phyloP scores from a whole-genome alignment of 176 grass and related monocot species.

The Phragmites australis region DNA sequence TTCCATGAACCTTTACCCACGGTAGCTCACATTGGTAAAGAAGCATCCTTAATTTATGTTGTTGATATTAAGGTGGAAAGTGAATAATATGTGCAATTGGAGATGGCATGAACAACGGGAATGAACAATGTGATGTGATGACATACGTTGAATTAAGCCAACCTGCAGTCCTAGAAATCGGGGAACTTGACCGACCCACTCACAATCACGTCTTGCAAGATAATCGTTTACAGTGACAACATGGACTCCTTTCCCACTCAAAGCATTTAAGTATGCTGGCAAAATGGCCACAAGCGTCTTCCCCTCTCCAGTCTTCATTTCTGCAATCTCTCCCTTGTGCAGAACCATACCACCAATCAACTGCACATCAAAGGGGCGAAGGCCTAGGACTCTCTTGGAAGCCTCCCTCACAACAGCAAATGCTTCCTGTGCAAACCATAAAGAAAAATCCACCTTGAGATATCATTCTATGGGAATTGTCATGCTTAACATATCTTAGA shows the following conservation, averaged over 20 bases:
- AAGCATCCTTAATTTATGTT: slow-evolving; percentile 26
- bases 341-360: slow-evolving; percentile 93
- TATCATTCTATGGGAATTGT: slow-evolving; percentile 3
- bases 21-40: background rate
- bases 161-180: slow-evolving; percentile 95
- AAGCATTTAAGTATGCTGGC: slow-evolving; percentile 90
- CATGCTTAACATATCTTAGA: slow-evolving; percentile 1
- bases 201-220: slow-evolving; percentile 92
- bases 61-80: background rate
- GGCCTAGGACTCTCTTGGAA: slow-evolving; percentile 90
- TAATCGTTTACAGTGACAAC: slow-evolving; percentile 99
- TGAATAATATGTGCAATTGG: slow-evolving; percentile 29
- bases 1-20: slow-evolving; percentile 5
- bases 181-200: slow-evolving; percentile 98
- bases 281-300: slow-evolving; percentile 97
- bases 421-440: slow-evolving; percentile 67
- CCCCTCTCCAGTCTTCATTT: slow-evolving; percentile 99
- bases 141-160: slow-evolving; percentile 99
- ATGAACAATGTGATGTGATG: slow-evolving; percentile 47
- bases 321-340: slow-evolving; percentile 94
- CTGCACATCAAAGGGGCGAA: slow-evolving; percentile 93
- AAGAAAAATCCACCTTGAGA: slow-evolving; percentile 2
- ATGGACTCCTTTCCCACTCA: slow-evolving; percentile 95
- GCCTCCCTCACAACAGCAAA: slow-evolving; percentile 96
- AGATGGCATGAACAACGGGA: slow-evolving; percentile 27